These are phyloP conservation scores for Cyphellophora attinorum DNA, from an alignment of 2,329 filamentous ascomycete genomes.

Conservation along the genomic window DNA sequence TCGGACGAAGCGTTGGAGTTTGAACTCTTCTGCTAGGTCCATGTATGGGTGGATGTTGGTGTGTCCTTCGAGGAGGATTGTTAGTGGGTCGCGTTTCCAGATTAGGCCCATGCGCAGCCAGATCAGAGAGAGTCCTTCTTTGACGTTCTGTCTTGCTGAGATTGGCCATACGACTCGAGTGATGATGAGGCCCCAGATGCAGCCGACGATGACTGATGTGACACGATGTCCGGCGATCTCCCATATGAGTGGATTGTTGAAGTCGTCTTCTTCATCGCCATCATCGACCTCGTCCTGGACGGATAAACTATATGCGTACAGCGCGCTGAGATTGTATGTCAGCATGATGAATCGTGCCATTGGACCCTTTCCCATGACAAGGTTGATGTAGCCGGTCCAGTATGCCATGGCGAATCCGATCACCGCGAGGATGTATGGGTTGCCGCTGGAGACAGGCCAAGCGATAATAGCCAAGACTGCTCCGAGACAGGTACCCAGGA, in stretches of 20 bases:
- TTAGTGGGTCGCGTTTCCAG: slow-evolving; percentile 87
- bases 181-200: slow-evolving; percentile 84
- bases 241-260: slow-evolving; percentile 70
- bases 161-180: slow-evolving; percentile 91
- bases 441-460: slow-evolving; percentile 69
- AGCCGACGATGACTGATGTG: slow-evolving; percentile 74
- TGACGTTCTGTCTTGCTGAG: slow-evolving; percentile 76
- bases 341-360: slow-evolving; percentile 89
- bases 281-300: slow-evolving; percentile 64
- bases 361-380: slow-evolving; percentile 73
- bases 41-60: slow-evolving; percentile 60
- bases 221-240: slow-evolving; percentile 85
- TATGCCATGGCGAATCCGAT: slow-evolving; percentile 74
- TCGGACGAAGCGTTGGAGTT: slow-evolving; percentile 68
- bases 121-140: slow-evolving; percentile 78
- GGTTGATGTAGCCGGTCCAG: slow-evolving; percentile 81
- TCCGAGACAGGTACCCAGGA: slow-evolving; percentile 77
- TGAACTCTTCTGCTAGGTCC: slow-evolving; percentile 76
- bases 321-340: slow-evolving; percentile 87
- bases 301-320: slow-evolving; percentile 87
- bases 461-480: slow-evolving; percentile 63
- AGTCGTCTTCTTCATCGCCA: slow-evolving; percentile 78
- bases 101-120: slow-evolving; percentile 93
- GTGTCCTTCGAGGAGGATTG: slow-evolving; percentile 57
- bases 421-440: slow-evolving; percentile 64